Evolutionary conservation across 306 rosid genomes (phyloP), one percentile per base, ranked within the genome.

Genomic region (Gynostemma pentaphyllum): DNA sequence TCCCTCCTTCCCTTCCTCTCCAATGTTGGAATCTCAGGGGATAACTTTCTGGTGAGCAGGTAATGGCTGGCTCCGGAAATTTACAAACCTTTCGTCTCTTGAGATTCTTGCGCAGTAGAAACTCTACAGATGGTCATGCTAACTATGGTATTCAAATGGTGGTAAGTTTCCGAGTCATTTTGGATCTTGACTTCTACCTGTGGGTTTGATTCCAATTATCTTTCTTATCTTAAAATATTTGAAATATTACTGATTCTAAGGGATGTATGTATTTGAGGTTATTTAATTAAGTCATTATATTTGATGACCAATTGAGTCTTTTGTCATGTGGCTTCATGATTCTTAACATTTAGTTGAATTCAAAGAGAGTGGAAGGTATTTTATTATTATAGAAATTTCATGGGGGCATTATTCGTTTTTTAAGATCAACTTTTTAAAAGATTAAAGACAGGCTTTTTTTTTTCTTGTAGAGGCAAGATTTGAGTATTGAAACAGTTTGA

Each of bases 21-120:
- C 45, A 30, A 59, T 54, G 39, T 68, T 40, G 63, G 44, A 40
- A 29, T 53, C 13, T 22, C 52, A 39, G 65, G 32, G 32, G 26
- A 24, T 37, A 69, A 74, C 65, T 47, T 40, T 56, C 23, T 34
- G 40, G 69, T 74, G 64, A 36, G 45, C 83, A 91, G 98, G 91
- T 91, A 65, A 88, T 91, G 96, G 98, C 98, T 72, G 98, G 98
- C 67, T 88, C 98, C 70, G 98, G 98, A 73, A 94, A 88, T 83
- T 75, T 91, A 75, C 87, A 88, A 69, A 91, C 95, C 47, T 85
- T 91, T 66, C 87, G 81, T 45, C 71, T 91, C 50, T 73, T 91
- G 81, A 85, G 92, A 81, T 91, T 91, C 70, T 80, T 91, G 51
- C 82, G 98, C 64, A 83, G 86, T 78, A 85, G 98, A 76, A 88